Conservation (phyloP, 1,284 basidiomycete genomes). For the Ustilago lituana region DNA sequence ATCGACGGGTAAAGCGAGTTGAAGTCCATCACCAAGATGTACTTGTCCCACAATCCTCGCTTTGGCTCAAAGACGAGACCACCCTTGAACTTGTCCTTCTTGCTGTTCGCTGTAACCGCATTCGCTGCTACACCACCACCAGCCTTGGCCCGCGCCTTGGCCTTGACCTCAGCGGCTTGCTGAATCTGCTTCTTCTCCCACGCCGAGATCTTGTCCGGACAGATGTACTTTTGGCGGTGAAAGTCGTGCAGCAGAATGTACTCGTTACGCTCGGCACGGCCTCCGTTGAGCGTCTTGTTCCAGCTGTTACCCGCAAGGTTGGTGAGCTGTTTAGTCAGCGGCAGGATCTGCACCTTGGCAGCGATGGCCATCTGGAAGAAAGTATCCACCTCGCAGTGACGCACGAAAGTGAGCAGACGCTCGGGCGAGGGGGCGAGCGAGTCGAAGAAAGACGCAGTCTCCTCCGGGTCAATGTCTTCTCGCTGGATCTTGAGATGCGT, state of each 20-base stretch:
- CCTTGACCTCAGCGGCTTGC: constrained; percentile 49
- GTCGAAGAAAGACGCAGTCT: constrained; percentile 90
- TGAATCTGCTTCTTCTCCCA: constrained; percentile 68
- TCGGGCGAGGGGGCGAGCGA: constrained; percentile 81
- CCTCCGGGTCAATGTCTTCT: constrained; percentile 84
- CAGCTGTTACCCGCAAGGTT: constrained; percentile 98
- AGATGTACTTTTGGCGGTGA: constrained; percentile 93
- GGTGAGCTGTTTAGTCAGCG: constrained; percentile 91
- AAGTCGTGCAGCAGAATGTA: constrained; percentile 99
- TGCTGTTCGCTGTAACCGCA: constrained; percentile 72
- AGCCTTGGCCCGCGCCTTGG: constrained; percentile 41
- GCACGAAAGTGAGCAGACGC: constrained; percentile 84
- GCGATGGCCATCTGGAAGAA: constrained; percentile 96
- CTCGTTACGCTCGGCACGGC: constrained; percentile 97
- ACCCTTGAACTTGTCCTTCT: constrained; percentile 95
- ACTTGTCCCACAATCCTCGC: constrained; percentile 94
- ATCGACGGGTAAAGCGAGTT: constrained; percentile 99
- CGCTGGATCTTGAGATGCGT: constrained; percentile 80
- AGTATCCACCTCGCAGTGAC: constrained; percentile 91
- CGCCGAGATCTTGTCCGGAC: constrained; percentile 90
- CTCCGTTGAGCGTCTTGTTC: constrained; percentile 71
- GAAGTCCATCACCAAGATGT: constrained; percentile 99
- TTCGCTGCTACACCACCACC: constrained; percentile 34
- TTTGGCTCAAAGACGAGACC: constrained; percentile 98
- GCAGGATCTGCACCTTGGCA: constrained; percentile 85